Evolutionary conservation across 768 basidiomycete species (phyloP).

Genomic region (Udeniomyces megalosporus): DNA sequence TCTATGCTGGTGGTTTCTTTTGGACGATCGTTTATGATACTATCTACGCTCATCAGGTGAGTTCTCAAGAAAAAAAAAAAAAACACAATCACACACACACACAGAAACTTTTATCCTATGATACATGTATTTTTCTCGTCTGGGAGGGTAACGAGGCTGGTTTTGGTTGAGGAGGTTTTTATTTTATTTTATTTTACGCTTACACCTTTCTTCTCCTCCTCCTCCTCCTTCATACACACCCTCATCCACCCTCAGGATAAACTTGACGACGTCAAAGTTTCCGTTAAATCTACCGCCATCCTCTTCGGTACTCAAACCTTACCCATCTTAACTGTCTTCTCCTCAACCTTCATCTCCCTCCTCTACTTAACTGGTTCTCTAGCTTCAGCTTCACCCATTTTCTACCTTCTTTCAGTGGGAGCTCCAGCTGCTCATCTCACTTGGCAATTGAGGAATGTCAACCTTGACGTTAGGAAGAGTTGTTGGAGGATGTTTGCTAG

Average conservation of each 20-base stretch:
- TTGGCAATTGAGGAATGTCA: slow-evolving; percentile 53
- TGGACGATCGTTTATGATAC: slow-evolving; percentile 97
- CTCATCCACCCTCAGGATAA: slow-evolving; percentile 51
- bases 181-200: too few species aligned
- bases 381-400: slow-evolving; percentile 58
- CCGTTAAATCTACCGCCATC: slow-evolving; percentile 86
- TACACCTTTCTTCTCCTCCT: neutral
- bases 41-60: slow-evolving; percentile 90
- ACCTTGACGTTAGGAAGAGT: slow-evolving; percentile 57
- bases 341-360: slow-evolving; percentile 52
- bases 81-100: too few species aligned
- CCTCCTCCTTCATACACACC: neutral
- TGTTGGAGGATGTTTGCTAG: slow-evolving; percentile 82
- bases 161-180: too few species aligned
- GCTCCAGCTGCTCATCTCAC: slow-evolving; percentile 60
- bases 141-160: too few species aligned
- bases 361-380: slow-evolving; percentile 64
- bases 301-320: slow-evolving; percentile 67
- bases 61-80: slow-evolving; percentile 4
- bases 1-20: slow-evolving; percentile 74
- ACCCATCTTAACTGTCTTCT: slow-evolving; percentile 57
- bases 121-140: neutral
- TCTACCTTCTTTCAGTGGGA: slow-evolving; percentile 57
- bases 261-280: slow-evolving; percentile 64
- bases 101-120: too few species aligned